Evolutionary conservation across 805 yeast species (phyloP).

Genomic region (Vanderwaltozyma tropicalis): DNA sequence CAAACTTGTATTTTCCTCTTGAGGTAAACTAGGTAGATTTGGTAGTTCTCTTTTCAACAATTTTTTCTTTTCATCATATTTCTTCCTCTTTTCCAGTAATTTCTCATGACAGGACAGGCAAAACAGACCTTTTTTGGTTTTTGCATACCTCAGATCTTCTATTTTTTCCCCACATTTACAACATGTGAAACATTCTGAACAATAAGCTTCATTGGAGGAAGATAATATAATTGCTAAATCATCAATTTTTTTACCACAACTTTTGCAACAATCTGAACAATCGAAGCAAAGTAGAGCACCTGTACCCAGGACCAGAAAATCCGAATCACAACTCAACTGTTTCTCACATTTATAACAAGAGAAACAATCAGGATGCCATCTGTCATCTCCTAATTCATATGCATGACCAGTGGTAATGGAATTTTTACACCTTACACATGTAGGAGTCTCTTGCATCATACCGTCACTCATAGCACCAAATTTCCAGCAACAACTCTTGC

Average conservation of each 20-base stretch:
- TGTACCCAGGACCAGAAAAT: conserved; percentile 84
- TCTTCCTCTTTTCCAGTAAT: conserved; percentile 64
- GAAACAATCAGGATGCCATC: conserved; percentile 95
- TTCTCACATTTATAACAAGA: conserved; percentile 75
- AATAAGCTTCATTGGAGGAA: conserved; percentile 92
- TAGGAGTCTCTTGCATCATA: conserved; percentile 14
- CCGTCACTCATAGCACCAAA: too few relatives aligned
- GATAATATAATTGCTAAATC: conserved; percentile 79
- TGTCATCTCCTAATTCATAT: conserved; percentile 83
- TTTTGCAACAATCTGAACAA: conserved; percentile 86
- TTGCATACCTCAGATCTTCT: conserved; percentile 82
- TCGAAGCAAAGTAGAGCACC: conserved; percentile 85
- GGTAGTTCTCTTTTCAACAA: conserved; percentile 20
- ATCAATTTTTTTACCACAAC: conserved; percentile 80
- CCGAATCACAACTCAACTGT: conserved; percentile 75
- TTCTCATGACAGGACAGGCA: conserved; percentile 90
- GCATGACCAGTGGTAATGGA: conserved; percentile 85
- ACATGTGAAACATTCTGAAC: conserved; percentile 84
- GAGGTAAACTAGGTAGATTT: conserved; percentile 9
- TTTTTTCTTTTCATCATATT: conserved; percentile 27
- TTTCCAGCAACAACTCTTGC: too few relatives aligned
- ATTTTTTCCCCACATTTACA: conserved; percentile 80
- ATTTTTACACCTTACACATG: conserved; percentile 36
- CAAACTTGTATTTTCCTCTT: conserved; percentile 3
- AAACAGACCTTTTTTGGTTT: conserved; percentile 87